These are phyloP conservation scores for Podaxis mareebaensis DNA, from an alignment of 768 basidiomycete species.

Conservation along the genomic window DNA sequence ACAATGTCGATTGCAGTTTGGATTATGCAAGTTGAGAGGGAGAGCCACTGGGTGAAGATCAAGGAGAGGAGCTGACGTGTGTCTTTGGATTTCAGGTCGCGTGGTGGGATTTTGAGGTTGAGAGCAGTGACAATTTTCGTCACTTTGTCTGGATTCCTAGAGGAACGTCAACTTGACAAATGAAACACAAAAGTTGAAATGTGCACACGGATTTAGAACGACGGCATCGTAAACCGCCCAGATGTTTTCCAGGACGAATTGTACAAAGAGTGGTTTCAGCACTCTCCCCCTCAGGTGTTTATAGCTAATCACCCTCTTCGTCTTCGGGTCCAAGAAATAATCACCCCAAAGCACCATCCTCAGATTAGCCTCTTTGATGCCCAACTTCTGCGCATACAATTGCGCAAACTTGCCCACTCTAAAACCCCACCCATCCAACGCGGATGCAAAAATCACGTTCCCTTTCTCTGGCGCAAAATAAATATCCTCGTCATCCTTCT, in stretches of 20 bases:
- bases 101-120: slow-evolving; percentile 78
- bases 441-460: slow-evolving; percentile 95
- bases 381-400: slow-evolving; percentile 86
- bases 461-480: slow-evolving; percentile 96
- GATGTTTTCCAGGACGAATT: slow-evolving; percentile 95
- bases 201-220: slow-evolving; percentile 81
- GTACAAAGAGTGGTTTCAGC: slow-evolving; percentile 94
- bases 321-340: slow-evolving; percentile 95
- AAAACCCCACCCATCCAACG: slow-evolving; percentile 98
- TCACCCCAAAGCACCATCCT: slow-evolving; percentile 94
- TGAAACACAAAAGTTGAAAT: not conserved
- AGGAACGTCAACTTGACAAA: slow-evolving; percentile 16
- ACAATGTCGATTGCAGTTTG: slow-evolving; percentile 91
- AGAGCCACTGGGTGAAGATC: slow-evolving; percentile 95
- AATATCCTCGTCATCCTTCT: slow-evolving; percentile 96
- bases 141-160: slow-evolving; percentile 87
- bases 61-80: slow-evolving; percentile 77
- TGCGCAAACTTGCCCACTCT: slow-evolving; percentile 91
- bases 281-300: slow-evolving; percentile 86
- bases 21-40: slow-evolving; percentile 89
- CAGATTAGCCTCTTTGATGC: slow-evolving; percentile 86
- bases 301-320: slow-evolving; percentile 87
- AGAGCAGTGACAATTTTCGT: slow-evolving; percentile 84
- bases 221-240: slow-evolving; percentile 97
- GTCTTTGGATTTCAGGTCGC: slow-evolving; percentile 93